Evolutionary conservation across 805 yeast genomes (phyloP).

Genomic region (Candida coquimbonensis): DNA sequence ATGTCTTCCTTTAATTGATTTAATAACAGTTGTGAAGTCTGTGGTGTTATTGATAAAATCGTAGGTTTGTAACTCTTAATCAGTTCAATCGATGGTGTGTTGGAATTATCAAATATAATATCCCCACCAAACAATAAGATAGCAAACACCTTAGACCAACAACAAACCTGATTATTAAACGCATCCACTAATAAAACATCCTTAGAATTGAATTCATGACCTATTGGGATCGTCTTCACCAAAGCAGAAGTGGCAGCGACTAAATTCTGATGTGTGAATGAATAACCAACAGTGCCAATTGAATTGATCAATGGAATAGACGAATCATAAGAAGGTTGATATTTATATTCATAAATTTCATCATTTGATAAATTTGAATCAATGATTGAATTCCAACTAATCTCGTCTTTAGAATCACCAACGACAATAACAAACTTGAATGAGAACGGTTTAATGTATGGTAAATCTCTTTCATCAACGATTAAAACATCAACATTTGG

Average conservation of each 20-base stretch:
- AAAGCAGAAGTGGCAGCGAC: slow-evolving; percentile 49
- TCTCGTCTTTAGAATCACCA: slow-evolving; percentile 17
- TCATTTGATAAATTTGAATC: slow-evolving; percentile 2
- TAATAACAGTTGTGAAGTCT: background rate
- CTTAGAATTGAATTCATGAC: slow-evolving; percentile 27
- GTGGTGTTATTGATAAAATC: slow-evolving; percentile 6
- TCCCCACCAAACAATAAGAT: slow-evolving; percentile 29
- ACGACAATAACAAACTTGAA: slow-evolving; percentile 28
- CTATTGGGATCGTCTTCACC: slow-evolving; percentile 29
- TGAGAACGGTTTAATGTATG: slow-evolving; percentile 21
- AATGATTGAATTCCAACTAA: slow-evolving; percentile 22
- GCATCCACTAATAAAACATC: slow-evolving; percentile 28
- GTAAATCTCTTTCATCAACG: slow-evolving; percentile 21
- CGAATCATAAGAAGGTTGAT: slow-evolving; percentile 24
- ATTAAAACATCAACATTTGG: slow-evolving; percentile 26
- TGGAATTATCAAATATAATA: slow-evolving; percentile 22
- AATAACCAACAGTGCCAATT: slow-evolving; percentile 22
- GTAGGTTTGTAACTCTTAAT: slow-evolving; percentile 9
- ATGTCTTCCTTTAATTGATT: background rate
- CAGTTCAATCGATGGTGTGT: slow-evolving; percentile 10
- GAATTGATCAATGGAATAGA: slow-evolving; percentile 29
- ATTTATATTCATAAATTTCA: slow-evolving; percentile 20
- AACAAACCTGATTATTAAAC: slow-evolving; percentile 29
- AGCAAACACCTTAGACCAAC: slow-evolving; percentile 34
- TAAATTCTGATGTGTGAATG: slow-evolving; percentile 45